Evolutionary conservation across 495 filamentous ascomycete species (phyloP).

Genomic region (Pseudotulostoma volvatum): DNA sequence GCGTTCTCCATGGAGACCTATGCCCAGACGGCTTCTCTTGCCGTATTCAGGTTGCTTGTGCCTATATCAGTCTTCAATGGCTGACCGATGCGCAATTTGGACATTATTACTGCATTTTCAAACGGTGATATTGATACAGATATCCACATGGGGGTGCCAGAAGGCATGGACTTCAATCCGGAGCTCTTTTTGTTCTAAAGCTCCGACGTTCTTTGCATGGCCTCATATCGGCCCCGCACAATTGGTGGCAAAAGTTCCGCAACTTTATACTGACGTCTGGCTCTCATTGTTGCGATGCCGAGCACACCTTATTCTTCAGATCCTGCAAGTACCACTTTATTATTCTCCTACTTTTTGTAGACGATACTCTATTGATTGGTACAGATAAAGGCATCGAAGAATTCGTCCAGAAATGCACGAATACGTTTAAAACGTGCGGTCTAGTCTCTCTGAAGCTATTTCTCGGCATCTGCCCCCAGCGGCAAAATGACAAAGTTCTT

Average conservation of each 20-base stretch:
- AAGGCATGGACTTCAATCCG: background rate
- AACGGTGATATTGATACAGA: background rate
- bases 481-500: background rate
- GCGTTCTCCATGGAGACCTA: background rate
- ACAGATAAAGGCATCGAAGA: background rate
- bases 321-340: background rate
- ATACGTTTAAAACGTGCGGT: background rate
- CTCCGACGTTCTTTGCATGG: slow-evolving; percentile 1
- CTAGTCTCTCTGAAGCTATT: background rate
- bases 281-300: background rate
- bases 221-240: background rate
- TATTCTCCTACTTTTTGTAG: background rate
- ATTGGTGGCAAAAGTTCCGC: background rate
- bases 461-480: background rate
- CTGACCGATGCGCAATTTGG: background rate
- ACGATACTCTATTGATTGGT: background rate
- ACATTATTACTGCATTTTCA: slow-evolving; percentile 2
- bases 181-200: background rate
- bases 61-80: background rate
- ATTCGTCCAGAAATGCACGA: background rate
- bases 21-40: background rate
- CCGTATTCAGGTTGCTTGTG: background rate
- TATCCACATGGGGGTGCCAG: background rate
- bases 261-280: background rate
- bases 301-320: background rate